Base-by-base conservation (phyloP, 1,284 basidiomycete genomes). In the Rhodotorula sp. region DNA sequence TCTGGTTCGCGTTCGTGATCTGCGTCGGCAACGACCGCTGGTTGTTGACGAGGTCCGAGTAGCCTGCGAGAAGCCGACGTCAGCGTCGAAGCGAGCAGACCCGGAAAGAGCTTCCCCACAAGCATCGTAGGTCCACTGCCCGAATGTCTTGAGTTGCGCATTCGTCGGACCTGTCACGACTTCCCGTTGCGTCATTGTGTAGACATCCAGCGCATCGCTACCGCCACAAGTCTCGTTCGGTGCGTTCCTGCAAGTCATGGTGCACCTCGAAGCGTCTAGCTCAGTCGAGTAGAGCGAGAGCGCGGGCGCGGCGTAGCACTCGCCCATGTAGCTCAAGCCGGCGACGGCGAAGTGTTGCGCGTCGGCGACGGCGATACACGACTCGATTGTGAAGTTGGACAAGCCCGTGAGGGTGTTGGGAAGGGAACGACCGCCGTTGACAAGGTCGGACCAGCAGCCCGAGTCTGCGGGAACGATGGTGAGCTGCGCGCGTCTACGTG, bases 261-360 rank as follows among this genome's bases (percentile, higher is more conserved):
- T 60, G 64, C 70, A 72, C 15, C 32, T 30, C 2, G 36, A 22
- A 19, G 57, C 36, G 22, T 34, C 47, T 53, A 64, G 55, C 15
- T 29, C 24, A 4, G 22, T 30, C 22, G 62, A 59, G 46, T 62
- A 61, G 13, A 54, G 47, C 7, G 66, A 66, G 13, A 72, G 29
- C 4, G 67, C 70, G 4, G 53, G n/a, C 15, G 63, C 66, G 24
- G 67, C 70, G 39, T 52, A 72, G 52, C 71, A 73, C 61, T 70
- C 71, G 52, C 71, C 68, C n/a, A 62, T 56, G 53, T 73, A 70
- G 8, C n/a, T 30, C 2, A 74, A 46, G 3, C 66, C 69, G 29
- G 60, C 68, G 24, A 69, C 29, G 27, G 64, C 47, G 66, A 29
- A 63, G 7, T 32, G 34, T 2, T 44, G 51, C 0, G 48, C 54